These are phyloP conservation scores for Alternaria sp. DNA, from an alignment of 2,329 filamentous ascomycete species.

Conservation along the genomic window DNA sequence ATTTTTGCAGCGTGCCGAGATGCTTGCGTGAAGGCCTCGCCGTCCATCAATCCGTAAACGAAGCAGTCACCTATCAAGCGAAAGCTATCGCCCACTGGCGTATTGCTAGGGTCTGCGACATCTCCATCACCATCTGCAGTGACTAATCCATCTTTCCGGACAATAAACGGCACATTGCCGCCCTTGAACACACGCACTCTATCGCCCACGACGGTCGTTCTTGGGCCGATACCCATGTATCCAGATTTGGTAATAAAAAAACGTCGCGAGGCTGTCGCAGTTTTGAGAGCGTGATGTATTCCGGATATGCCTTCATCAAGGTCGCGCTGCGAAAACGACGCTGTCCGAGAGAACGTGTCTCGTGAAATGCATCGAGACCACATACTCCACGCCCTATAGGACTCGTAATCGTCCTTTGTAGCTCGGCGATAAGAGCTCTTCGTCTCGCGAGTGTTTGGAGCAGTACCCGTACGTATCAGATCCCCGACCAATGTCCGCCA, in stretches of 20 bases:
- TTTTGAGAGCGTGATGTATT: conserved; percentile 23
- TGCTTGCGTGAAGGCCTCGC: conserved; percentile 10
- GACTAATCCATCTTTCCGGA: conserved; percentile 1
- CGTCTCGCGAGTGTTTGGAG: not conserved
- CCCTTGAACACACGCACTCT: conserved; percentile 17
- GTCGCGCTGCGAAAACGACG: conserved; percentile 20
- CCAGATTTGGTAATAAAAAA: conserved; percentile 27
- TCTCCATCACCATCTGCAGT: not conserved
- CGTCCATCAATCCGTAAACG: conserved; percentile 26
- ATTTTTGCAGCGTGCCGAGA: not conserved
- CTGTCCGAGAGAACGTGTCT: conserved; percentile 20
- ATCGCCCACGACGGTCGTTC: conserved; percentile 17
- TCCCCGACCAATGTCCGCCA: conserved; percentile 25
- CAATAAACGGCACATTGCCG: conserved; percentile 24
- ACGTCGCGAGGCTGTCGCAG: conserved; percentile 21
- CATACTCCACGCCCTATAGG: conserved; percentile 24
- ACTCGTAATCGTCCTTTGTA: conserved; percentile 10
- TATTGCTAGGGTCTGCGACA: not conserved
- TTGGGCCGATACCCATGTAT: conserved; percentile 28
- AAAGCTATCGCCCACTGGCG: not conserved
- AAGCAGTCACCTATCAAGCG: conserved; percentile 26
- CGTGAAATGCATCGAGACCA: conserved; percentile 30
- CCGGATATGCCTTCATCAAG: conserved; percentile 21
- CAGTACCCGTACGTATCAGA: conserved; percentile 5
- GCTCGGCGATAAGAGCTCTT: conserved; percentile 16